Base-by-base conservation (phyloP, 345 rosid species). In the Arabis hirsuta region DNA sequence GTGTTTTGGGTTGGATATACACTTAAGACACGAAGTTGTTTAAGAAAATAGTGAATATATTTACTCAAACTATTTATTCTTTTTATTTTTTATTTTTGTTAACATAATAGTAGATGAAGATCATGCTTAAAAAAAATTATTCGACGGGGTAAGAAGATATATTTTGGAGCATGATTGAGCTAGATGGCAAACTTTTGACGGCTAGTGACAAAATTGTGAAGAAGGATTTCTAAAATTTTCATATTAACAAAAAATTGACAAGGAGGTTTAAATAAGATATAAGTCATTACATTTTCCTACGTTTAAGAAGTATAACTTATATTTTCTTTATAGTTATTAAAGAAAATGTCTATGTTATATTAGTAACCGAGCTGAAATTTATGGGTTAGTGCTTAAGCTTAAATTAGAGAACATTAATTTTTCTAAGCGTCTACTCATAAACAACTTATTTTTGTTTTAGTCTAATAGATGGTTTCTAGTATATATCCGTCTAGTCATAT, bases 321-420 rank as follows among this genome's bases (percentile, higher is more conserved):
- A 2, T 36, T 9, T 36, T 1, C 7, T 7, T 36, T 36, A 36
- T 32, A 6, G 10, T 9, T 36, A 36, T 36, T 8, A 36, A 36
- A 36, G 3, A 36, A 36, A 32, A 1, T 36, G 2, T 36, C 10
- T 36, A 36, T 36, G 9, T 36, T 8, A 36, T 36, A 8, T 9
- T 36, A 36, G 41, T 9, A 36, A 3, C 41, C 7, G 3, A 36
- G 10, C 41, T 36, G 8, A 48, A n/a, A 46, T 46, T 9, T 43
- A 31, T 55, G 10, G 44, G 34, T 31, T 43, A 65, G 63, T 67
- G 54, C 20, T 55, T 45, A 57, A 57, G 38, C 65, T 36, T 36
- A 20, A 36, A 46, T 13, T 46, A 57, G 47, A 45, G n/a, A 41
- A 11, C 45, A 59, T 58, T 38, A n/a, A 1, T 10, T 36, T 57